Conservation (phyloP, 2,329 filamentous ascomycete species). For the Zymoseptoria pseudotritici region DNA sequence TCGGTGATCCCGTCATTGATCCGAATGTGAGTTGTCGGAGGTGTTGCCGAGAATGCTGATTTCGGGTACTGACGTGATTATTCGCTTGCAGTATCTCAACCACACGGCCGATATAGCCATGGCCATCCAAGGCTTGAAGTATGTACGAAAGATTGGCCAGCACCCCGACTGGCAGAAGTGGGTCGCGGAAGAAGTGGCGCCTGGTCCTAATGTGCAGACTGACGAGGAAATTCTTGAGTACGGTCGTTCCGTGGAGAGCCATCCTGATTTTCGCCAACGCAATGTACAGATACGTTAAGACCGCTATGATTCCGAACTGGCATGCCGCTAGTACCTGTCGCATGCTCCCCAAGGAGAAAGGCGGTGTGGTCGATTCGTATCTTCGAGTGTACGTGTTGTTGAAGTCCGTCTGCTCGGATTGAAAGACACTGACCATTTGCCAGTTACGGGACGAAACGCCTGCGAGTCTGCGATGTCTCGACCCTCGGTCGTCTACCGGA, state of each 20-base stretch:
- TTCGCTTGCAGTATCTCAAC: conserved; percentile 4
- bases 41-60: too few relatives aligned
- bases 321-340: conserved; percentile 16
- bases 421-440: conserved; percentile 8
- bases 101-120: conserved; percentile 12
- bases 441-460: conserved; percentile 12
- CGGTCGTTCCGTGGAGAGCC: background rate
- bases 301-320: conserved; percentile 15
- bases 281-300: background rate
- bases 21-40: conserved; percentile 1
- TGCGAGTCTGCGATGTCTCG: conserved; percentile 21
- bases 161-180: conserved; percentile 11
- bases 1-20: conserved; percentile 11
- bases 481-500: conserved; percentile 12
- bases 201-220: conserved; percentile 5
- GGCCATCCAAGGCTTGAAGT: conserved; percentile 13
- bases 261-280: too few relatives aligned
- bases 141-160: conserved; percentile 8
- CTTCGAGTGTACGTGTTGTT: conserved; percentile 14
- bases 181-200: conserved; percentile 9
- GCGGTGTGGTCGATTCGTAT: conserved; percentile 18
- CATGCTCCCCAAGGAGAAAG: conserved; percentile 14
- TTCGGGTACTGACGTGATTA: too few relatives aligned
- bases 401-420: conserved; percentile 5
- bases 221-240: conserved; percentile 14